Evolutionary conservation across 2,329 filamentous ascomycete species (phyloP).

Genomic region (Ascomycota sp.): DNA sequence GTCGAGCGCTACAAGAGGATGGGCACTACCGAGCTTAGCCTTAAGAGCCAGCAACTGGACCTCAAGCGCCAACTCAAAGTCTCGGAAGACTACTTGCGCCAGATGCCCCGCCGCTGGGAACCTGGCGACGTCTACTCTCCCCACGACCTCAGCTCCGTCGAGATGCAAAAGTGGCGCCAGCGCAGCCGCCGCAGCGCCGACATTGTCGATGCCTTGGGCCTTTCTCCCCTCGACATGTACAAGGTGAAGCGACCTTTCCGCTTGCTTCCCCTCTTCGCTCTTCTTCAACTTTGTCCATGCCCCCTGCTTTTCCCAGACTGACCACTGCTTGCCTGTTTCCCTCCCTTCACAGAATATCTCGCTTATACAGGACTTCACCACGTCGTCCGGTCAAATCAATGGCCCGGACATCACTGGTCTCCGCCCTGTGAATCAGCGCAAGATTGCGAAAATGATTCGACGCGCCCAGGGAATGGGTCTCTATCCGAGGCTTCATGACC

Average conservation of each 20-base stretch:
- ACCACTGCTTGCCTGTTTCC: neutral
- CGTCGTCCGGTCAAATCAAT: conserved; percentile 67
- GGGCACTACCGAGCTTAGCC: no score
- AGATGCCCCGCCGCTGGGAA: conserved; percentile 52
- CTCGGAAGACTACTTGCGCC: conserved; percentile 33
- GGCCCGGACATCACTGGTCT: conserved; percentile 58
- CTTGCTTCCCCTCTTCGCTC: no score
- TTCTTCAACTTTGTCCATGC: neutral
- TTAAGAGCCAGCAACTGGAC: conserved; percentile 11
- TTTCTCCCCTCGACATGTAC: conserved; percentile 72
- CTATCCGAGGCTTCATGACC: conserved; percentile 76
- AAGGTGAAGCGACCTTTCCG: conserved; percentile 33
- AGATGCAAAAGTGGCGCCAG: conserved; percentile 65
- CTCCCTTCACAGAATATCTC: conserved; percentile 56
- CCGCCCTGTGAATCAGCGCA: conserved; percentile 75
- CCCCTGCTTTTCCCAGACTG: neutral
- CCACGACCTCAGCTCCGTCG: conserved; percentile 58
- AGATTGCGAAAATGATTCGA: conserved; percentile 80
- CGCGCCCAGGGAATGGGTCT: conserved; percentile 75
- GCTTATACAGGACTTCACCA: conserved; percentile 77
- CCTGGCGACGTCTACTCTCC: conserved; percentile 77
- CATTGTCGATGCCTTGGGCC: conserved; percentile 56
- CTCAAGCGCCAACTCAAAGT: conserved; percentile 18
- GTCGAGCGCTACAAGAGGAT: no score
- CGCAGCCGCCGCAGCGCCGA: conserved; percentile 40